Evolutionary conservation across 306 rosid species (phyloP), one percentile per base, ranked within the genome.

Genomic region (Oxytropis ochrocephala): DNA sequence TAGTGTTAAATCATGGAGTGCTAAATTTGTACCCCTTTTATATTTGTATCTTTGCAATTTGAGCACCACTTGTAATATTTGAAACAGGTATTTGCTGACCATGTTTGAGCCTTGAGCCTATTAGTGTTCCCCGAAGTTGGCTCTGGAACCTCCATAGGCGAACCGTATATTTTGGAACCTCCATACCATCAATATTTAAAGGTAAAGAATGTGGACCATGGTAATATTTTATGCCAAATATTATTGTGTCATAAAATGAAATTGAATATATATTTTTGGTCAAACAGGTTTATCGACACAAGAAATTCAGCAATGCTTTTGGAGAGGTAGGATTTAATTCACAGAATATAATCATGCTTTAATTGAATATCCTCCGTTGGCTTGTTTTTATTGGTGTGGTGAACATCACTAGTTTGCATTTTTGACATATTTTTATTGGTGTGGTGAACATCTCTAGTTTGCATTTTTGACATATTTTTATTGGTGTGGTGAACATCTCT

Each of bases 221-320:
- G 19, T 63, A 21, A 52, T 39, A 35, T 46, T 73, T 18, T 53
- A 53, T 50, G 19, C 33, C 13, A 32, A 46, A 33, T n/a, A 36
- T 10, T 16, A 53, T 14, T 49, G 13, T 33, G 11, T 35, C 41
- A 53, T 55, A 17, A 7, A 59, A 32, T 38, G 47, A 29, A 63
- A 75, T 82, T 64, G 47, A 78, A 33, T 44, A 47, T 70, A 24
- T 70, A 42, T 48, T 78, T 80, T 62, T 70, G 74, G 68, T 72
- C 67, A 63, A 65, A 70, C 79, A 91, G 96, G 97, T 69, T 84
- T 91, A 73, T 58, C 96, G 14, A 91, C 97, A 4, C 83, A 77
- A 71, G 96, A 79, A 62, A 91, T 87, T 87, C 97, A 91, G 78
- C 86, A 84, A 10, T 86, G 91, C 86, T 91, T 91, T 64, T 89